Evolutionary conservation across 2,329 filamentous ascomycete species (phyloP), one percentile per base, ranked within the genome.

Genomic region (Zasmidium angulare): DNA sequence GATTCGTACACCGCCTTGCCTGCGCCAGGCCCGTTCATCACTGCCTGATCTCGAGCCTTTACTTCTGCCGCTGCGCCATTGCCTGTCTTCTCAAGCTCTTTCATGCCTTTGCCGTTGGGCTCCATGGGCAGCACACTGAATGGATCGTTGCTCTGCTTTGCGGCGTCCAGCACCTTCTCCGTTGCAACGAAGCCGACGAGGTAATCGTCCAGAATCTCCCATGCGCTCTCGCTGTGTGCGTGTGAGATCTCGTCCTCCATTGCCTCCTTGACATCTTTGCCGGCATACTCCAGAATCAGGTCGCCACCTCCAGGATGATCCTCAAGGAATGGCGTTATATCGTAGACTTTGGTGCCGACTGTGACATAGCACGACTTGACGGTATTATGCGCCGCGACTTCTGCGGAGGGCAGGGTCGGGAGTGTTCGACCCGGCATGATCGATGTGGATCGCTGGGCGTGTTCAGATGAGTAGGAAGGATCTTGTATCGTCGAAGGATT

Each of bases 281-380:
- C 93, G 29, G 84, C 95, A 74, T 95, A 96, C 55, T 96, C 90
- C 63, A 97, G 81, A 62, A 99, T 88, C 68, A 98, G 80, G 63
- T 96, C 90, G 69, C 86, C 86, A 59, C 95, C 95, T 67, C 95
- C 95, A 22, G 95, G 95, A 74, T 99, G 95, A 66, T 92, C 88
- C 54, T 92, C 86, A 62, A 97, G 77, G 72, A 99, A 99, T 57
- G 90, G 86, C 60, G 95, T 97, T 64, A 99, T 84, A 80, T 99
- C 93, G 82, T 92, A 99, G 68, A 99, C 93, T 68, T 93, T 96
- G 59, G 84, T 84, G 63, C 91, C 93, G 56, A 97, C 82, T 2
- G 90, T 95, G 68, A 99, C 93, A 81, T 93, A 99, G 81, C 93
- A 98, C 51, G 91, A 96, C 72, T 91, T 85, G 52, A 80, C 79